These are phyloP conservation scores for Eucalyptus erythrocorys DNA, from an alignment of 345 rosid species.

Conservation along the genomic window DNA sequence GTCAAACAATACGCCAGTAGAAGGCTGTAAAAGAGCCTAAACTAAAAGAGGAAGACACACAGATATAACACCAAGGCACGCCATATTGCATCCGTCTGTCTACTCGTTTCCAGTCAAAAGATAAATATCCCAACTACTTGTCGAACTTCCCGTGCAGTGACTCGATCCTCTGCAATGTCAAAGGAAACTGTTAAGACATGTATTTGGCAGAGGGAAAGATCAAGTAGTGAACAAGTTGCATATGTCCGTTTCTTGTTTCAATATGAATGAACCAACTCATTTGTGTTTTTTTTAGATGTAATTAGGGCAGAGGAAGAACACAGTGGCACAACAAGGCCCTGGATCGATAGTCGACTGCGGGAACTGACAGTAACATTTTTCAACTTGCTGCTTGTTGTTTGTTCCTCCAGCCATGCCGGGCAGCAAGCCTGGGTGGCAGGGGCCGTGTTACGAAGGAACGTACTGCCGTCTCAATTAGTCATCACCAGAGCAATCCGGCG, in stretches of 20 bases:
- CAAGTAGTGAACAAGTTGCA: background rate
- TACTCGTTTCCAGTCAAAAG: background rate
- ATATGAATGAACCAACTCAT: background rate
- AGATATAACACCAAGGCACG: background rate
- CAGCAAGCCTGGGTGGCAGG: background rate
- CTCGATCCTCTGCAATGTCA: constrained; percentile 39
- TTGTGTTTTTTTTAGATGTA: background rate
- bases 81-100: background rate
- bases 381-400: background rate
- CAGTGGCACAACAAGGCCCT: background rate
- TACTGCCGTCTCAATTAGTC: rapidly evolving
- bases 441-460: rapidly evolving
- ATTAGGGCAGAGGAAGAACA: background rate
- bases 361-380: background rate
- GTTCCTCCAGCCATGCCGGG: background rate
- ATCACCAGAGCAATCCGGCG: background rate
- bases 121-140: background rate
- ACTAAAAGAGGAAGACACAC: background rate
- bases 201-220: background rate
- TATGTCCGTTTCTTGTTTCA: background rate
- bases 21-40: background rate
- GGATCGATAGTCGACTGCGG: background rate
- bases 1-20: background rate
- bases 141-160: constrained; percentile 37
- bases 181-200: background rate